phyloP scores from a whole-genome alignment of 768 basidiomycete species.

The Russula brevipes region DNA sequence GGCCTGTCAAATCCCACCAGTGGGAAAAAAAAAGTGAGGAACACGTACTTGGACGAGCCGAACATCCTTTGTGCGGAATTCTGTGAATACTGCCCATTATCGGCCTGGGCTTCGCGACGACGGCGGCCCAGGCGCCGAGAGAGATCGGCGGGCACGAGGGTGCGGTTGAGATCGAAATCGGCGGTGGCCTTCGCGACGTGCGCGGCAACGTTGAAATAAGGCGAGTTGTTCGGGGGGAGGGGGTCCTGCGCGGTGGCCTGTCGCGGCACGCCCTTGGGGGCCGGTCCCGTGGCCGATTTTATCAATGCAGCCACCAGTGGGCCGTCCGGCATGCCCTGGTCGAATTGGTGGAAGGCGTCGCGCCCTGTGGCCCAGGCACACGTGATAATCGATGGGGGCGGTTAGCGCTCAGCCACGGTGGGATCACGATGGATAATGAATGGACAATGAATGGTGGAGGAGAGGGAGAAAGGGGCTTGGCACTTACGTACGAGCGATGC shows the following conservation, averaged over 20 bases:
- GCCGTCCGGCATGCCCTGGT: slow-evolving; percentile 51
- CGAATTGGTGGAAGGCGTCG: slow-evolving; percentile 42
- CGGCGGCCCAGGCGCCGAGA: slow-evolving; percentile 55
- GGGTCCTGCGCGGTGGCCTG: neutral
- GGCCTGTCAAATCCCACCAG: neutral
- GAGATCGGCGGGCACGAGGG: slow-evolving; percentile 54
- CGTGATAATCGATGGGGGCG: too few species aligned
- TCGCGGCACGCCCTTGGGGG: slow-evolving; percentile 20
- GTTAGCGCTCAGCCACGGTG: too few species aligned
- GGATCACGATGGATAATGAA: too few species aligned
- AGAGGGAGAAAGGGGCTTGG: neutral
- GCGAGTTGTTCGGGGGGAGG: slow-evolving; percentile 8
- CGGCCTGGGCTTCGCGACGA: slow-evolving; percentile 47
- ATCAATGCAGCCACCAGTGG: slow-evolving; percentile 52
- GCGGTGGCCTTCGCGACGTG: slow-evolving; percentile 3
- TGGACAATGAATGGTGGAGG: too few species aligned
- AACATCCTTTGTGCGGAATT: slow-evolving; percentile 52
- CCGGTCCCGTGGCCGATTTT: slow-evolving; percentile 53
- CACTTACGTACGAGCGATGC: slow-evolving; percentile 54
- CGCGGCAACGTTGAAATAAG: slow-evolving; percentile 12
- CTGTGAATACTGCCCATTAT: slow-evolving; percentile 55
- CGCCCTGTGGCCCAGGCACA: slow-evolving; percentile 39
- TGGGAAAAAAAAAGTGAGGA: neutral
- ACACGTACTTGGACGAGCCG: slow-evolving; percentile 60
- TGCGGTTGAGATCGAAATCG: slow-evolving; percentile 24